Evolutionary conservation across 2,329 filamentous ascomycete genomes (phyloP).

Genomic region (Botrytis fragariae): DNA sequence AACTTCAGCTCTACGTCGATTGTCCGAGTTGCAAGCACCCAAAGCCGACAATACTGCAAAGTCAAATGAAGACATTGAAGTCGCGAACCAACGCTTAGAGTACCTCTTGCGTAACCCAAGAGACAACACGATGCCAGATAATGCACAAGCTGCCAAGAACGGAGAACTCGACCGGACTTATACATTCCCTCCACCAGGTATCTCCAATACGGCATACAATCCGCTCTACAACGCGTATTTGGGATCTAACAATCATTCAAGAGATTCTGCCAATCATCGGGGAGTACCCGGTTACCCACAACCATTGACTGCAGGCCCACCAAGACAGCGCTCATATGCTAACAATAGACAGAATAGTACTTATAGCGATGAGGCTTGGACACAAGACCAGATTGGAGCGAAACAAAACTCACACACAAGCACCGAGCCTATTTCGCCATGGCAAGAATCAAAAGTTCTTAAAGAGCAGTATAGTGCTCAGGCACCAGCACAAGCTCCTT

Average conservation of each 20-base stretch:
- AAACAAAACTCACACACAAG: neutral
- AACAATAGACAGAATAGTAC: slow-evolving; percentile 19
- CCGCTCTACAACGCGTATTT: slow-evolving; percentile 26
- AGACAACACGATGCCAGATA: neutral
- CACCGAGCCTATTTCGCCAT: slow-evolving; percentile 8
- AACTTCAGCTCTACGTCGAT: slow-evolving; percentile 27
- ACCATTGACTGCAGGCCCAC: slow-evolving; percentile 40
- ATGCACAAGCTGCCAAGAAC: neutral
- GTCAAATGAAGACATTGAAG: neutral
- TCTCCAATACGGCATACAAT: slow-evolving; percentile 24
- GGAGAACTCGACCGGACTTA: slow-evolving; percentile 30
- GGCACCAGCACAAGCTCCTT: neutral
- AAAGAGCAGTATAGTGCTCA: slow-evolving; percentile 11
- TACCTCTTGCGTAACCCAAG: neutral
- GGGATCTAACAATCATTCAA: neutral
- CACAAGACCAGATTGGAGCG: neutral
- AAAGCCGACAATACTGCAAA: slow-evolving; percentile 15
- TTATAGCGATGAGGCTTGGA: slow-evolving; percentile 21
- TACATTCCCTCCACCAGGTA: slow-evolving; percentile 32
- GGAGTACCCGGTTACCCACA: slow-evolving; percentile 34
- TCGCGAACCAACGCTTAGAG: slow-evolving; percentile 3
- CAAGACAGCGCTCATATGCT: slow-evolving; percentile 32
- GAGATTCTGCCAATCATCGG: slow-evolving; percentile 7
- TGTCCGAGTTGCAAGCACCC: slow-evolving; percentile 32
- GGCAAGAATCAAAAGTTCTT: slow-evolving; percentile 9